phyloP scores from a whole-genome alignment of 1,139 yeast species.

The Nakaseomyces nivariensis region DNA sequence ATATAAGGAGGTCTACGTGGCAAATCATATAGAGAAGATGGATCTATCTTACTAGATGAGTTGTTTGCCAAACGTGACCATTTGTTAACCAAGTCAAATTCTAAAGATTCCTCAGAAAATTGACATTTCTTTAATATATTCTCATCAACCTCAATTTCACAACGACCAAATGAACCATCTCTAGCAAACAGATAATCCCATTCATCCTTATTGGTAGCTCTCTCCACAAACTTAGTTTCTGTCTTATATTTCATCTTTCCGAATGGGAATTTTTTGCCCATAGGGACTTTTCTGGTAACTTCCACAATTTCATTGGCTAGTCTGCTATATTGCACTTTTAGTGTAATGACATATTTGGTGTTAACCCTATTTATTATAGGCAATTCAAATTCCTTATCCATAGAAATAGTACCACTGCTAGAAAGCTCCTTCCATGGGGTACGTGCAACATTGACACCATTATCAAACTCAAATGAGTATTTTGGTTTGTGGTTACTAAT shows the following conservation, averaged over 20 bases:
- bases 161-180: conserved; percentile 84
- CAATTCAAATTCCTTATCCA: conserved; percentile 80
- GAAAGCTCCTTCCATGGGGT: conserved; percentile 54
- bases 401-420: conserved; percentile 32
- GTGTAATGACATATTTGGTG: conserved; percentile 56
- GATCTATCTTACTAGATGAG: conserved; percentile 28
- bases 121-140: conserved; percentile 9
- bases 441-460: conserved; percentile 77
- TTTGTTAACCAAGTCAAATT: conserved; percentile 63
- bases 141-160: conserved; percentile 54
- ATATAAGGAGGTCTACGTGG: conserved; percentile 43
- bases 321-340: conserved; percentile 53
- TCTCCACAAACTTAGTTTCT: conserved; percentile 44
- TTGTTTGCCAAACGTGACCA: conserved; percentile 49
- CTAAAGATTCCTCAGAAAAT: conserved; percentile 32
- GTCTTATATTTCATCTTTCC: conserved; percentile 33
- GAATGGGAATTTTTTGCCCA: conserved; percentile 24
- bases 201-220: conserved; percentile 40
- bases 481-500: conserved; percentile 47
- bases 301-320: conserved; percentile 46
- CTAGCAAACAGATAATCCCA: conserved; percentile 55
- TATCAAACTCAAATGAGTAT: conserved; percentile 68
- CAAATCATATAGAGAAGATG: conserved; percentile 10
- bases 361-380: conserved; percentile 32
- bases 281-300: conserved; percentile 43